phyloP scores from a whole-genome alignment of 768 basidiomycete genomes.

The Pisolithus albus region DNA sequence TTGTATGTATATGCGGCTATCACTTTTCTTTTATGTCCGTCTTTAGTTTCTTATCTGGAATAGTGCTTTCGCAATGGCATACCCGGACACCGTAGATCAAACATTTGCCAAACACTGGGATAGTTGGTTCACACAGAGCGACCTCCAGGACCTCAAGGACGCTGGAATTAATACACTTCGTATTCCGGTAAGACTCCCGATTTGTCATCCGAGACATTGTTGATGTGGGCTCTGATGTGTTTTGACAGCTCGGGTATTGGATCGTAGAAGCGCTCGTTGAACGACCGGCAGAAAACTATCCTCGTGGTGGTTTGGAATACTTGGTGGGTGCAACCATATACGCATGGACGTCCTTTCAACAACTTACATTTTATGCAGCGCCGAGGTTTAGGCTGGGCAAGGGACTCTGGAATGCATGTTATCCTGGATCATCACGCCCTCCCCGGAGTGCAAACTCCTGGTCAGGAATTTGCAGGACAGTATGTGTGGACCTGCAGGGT shows the following conservation, averaged over 20 bases:
- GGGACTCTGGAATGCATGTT: slow-evolving; percentile 54
- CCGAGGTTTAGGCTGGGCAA: slow-evolving; percentile 54
- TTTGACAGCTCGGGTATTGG: slow-evolving; percentile 72
- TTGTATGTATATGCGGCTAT: slow-evolving; percentile 36
- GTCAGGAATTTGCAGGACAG: slow-evolving; percentile 66
- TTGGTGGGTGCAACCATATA: slow-evolving; percentile 39
- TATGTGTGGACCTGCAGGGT: slow-evolving; percentile 21
- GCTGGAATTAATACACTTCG: slow-evolving; percentile 71
- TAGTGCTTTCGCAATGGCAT: slow-evolving; percentile 56
- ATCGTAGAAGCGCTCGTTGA: slow-evolving; percentile 69
- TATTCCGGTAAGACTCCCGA: slow-evolving; percentile 48
- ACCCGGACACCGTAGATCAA: slow-evolving; percentile 50
- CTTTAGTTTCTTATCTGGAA: background rate
- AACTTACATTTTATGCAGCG: slow-evolving; percentile 33
- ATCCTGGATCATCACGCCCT: slow-evolving; percentile 68
- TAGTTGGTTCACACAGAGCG: slow-evolving; percentile 63
- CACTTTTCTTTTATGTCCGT: background rate
- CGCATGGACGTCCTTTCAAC: background rate
- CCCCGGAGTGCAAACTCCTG: slow-evolving; percentile 58
- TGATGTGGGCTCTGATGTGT: background rate
- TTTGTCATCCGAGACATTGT: no score
- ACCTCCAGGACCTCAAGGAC: slow-evolving; percentile 48
- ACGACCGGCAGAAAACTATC: slow-evolving; percentile 52
- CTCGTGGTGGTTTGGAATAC: slow-evolving; percentile 60
- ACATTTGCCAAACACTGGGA: slow-evolving; percentile 62